Conservation (phyloP, 495 filamentous ascomycete species). For the Glutinoglossum americanum region DNA sequence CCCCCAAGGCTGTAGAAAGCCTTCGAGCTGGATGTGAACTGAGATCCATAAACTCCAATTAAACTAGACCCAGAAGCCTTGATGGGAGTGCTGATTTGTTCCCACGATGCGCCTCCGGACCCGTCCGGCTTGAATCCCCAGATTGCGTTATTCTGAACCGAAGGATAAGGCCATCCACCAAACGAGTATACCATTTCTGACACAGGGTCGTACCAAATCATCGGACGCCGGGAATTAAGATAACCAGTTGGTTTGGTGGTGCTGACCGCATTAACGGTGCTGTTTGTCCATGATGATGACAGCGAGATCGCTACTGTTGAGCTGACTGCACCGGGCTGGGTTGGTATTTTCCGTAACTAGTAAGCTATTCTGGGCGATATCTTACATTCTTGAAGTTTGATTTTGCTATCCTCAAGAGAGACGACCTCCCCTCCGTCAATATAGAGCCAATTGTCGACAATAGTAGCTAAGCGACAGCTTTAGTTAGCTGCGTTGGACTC, state of each 20-base stretch:
- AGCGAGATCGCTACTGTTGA: not conserved
- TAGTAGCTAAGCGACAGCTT: not conserved
- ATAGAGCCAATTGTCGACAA: not conserved
- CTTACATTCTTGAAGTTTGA: not conserved
- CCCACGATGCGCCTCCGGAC: not conserved
- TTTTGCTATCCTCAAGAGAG: not conserved
- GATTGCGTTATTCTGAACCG: not conserved
- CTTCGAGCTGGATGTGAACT: not conserved
- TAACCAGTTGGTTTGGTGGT: not conserved
- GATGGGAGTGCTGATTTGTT: not conserved
- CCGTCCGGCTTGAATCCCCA: conserved; percentile 2
- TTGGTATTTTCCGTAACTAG: not conserved
- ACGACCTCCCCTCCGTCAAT: not conserved
- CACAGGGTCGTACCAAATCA: not conserved
- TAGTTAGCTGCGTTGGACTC: not conserved
- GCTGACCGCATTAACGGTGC: not conserved
- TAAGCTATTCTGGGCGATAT: not conserved
- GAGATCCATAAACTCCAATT: not conserved
- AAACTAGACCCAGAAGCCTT: not conserved
- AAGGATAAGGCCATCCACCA: not conserved
- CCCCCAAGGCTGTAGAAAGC: not conserved
- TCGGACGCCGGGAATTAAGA: not conserved
- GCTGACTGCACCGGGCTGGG: not conserved
- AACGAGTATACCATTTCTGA: not conserved
- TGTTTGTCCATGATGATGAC: not conserved